Evolutionary conservation across 1,284 basidiomycete genomes (phyloP), one percentile per base, ranked within the genome.

Genomic region (Heterobasidion annosum): DNA sequence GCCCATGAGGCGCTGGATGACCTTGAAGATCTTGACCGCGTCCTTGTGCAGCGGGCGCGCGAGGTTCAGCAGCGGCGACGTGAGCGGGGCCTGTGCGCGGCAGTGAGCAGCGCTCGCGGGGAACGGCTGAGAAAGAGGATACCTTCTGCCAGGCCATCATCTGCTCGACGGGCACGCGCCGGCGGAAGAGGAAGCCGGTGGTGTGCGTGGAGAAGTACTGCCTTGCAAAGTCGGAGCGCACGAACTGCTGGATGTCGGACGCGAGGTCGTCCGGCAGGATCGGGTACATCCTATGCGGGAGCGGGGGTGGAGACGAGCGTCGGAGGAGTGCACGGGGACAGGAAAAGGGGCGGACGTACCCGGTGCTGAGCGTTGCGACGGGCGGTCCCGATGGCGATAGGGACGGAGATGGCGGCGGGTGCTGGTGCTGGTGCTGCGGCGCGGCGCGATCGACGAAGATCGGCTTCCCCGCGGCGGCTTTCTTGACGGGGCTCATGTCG

Each of bases 111-210:
- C 25, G 25, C 25, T 25, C 25, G 25, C 25, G 25, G 25, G 25
- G 25, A 25, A 5, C 25, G 4, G 25, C 25, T 5, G 25, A 25
- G 25, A 25, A 12, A 47, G 45, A 32, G 18, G 43, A 1, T 8
- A 82, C 84, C 76, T 88, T 91, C 68, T 95, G 92, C 91, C 91
- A 94, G 52, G 82, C 77, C 89, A 95, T 93, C 70, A 94, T 81
- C 62, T 90, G 83, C 40, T 78, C 83, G 3, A 93, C 81, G 0
- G 92, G 91, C 1, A 94, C 79, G 57, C 77, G 82, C 48, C 91
- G 78, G 58, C 83, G 74, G 65, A 94, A 88, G 55, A 93, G 88
- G 63, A 95, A 83, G 0, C 91, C 91, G 2, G 83, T 88, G 15
- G 84, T 80, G 63, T 92, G 88, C 4, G 83, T 92, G n/a, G 91